Conservation (phyloP, 2,329 filamentous ascomycete species). For the Colletotrichum shisoi region DNA sequence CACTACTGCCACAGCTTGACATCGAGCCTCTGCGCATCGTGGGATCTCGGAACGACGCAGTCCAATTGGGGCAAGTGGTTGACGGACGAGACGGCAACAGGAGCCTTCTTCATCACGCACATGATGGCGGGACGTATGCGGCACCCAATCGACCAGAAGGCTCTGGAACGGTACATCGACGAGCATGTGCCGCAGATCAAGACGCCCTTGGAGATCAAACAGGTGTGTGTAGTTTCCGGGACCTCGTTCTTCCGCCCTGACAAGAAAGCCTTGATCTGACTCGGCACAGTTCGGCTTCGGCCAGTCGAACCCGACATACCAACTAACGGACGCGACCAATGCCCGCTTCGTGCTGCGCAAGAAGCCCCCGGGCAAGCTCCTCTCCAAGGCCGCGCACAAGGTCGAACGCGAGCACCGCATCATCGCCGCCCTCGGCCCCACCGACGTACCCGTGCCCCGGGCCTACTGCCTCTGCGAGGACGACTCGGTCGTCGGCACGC, state of each 20-base stretch:
- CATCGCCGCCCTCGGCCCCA: conserved; percentile 79
- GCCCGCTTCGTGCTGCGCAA: conserved; percentile 89
- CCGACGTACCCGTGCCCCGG: conserved; percentile 85
- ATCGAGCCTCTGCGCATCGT: not conserved
- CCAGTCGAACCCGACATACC: conserved; percentile 97
- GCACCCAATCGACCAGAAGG: conserved; percentile 85
- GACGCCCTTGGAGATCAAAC: conserved; percentile 84
- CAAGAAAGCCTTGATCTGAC: too few relatives aligned
- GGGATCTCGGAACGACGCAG: not conserved
- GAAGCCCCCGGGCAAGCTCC: conserved; percentile 93
- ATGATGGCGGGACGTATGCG: conserved; percentile 85
- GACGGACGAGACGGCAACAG: not conserved
- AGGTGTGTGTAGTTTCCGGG: conserved; percentile 63
- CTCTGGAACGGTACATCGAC: conserved; percentile 80
- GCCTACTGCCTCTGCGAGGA: conserved; percentile 89
- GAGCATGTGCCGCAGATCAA: conserved; percentile 83
- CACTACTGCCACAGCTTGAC: not conserved
- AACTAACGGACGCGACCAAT: conserved; percentile 76
- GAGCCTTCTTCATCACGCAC: not conserved
- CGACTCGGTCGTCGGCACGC: conserved; percentile 77
- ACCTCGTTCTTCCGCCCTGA: not conserved
- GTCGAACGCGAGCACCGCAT: conserved; percentile 96
- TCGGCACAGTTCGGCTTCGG: conserved; percentile 85
- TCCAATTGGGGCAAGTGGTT: not conserved
- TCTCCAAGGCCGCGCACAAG: conserved; percentile 93